These are phyloP conservation scores for Ogataea pilisensis DNA, from an alignment of 805 yeast species.

Conservation along the genomic window DNA sequence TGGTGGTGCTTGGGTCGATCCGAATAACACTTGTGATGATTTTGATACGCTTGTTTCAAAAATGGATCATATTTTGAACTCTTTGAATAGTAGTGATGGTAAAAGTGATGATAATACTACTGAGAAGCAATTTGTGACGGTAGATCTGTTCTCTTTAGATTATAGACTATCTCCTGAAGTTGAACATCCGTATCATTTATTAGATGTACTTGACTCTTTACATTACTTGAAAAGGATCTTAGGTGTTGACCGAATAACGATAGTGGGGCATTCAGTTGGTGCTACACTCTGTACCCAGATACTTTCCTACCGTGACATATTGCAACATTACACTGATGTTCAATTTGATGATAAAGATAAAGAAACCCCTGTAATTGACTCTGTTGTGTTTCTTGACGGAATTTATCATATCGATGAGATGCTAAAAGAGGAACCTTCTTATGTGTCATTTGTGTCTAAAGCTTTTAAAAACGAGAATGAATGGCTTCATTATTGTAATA, in stretches of 20 bases:
- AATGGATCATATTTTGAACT: conserved; percentile 16
- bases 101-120: neutral
- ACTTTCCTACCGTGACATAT: conserved; percentile 25
- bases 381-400: conserved; percentile 56
- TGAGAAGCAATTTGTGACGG: neutral
- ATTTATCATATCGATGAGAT: conserved; percentile 54
- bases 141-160: conserved; percentile 43
- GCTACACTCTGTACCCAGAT: conserved; percentile 61
- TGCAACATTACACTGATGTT: conserved; percentile 4
- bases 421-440: conserved; percentile 57
- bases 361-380: conserved; percentile 16
- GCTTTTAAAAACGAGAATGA: conserved; percentile 41
- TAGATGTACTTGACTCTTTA: conserved; percentile 51
- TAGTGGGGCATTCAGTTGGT: conserved; percentile 81
- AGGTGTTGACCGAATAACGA: conserved; percentile 23
- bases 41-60: conserved; percentile 34
- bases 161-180: conserved; percentile 65
- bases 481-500: conserved; percentile 16
- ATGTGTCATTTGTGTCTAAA: conserved; percentile 49
- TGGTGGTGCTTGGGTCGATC: conserved; percentile 90
- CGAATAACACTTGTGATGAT: conserved; percentile 55
- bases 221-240: conserved; percentile 15
- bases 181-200: conserved; percentile 56
- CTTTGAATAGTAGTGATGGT: no score
- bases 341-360: conserved; percentile 12